These are phyloP conservation scores for Tolypocladium guangdongense DNA, from an alignment of 2,329 filamentous ascomycete species.

Conservation along the genomic window DNA sequence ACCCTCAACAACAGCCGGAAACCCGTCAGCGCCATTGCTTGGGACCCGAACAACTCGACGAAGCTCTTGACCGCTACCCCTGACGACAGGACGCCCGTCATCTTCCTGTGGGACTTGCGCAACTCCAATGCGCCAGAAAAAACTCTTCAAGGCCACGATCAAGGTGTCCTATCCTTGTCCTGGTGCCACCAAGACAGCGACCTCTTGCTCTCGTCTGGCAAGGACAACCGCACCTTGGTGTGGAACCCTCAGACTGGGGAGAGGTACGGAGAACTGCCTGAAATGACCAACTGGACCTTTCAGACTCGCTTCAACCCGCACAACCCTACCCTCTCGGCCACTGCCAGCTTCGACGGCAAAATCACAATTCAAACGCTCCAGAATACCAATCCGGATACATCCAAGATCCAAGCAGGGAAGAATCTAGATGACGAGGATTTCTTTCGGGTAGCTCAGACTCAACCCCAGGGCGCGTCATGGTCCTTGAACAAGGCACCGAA, in stretches of 20 bases:
- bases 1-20: constrained; percentile 94
- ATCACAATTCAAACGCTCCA: constrained; percentile 90
- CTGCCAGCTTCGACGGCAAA: constrained; percentile 94
- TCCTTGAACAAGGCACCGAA: constrained; percentile 75
- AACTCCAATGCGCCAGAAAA: constrained; percentile 93
- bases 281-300: constrained; percentile 99
- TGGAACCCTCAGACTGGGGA: constrained; percentile 95
- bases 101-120: constrained; percentile 86
- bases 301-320: constrained; percentile 87
- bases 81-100: constrained; percentile 77
- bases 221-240: constrained; percentile 88
- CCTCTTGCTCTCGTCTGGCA: constrained; percentile 83
- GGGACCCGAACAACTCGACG: constrained; percentile 93
- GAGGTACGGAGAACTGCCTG: constrained; percentile 81
- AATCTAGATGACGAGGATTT: constrained; percentile 87
- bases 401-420: constrained; percentile 54
- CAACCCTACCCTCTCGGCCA: constrained; percentile 86
- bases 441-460: constrained; percentile 85
- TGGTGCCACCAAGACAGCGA: constrained; percentile 92
- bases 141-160: constrained; percentile 83
- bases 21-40: constrained; percentile 87
- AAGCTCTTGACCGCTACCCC: constrained; percentile 89
- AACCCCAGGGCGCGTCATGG: constrained; percentile 85
- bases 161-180: constrained; percentile 84
- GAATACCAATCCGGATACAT: constrained; percentile 73